These are phyloP conservation scores for Lecanoromycetidae sp. DNA, from an alignment of 2,329 filamentous ascomycete genomes.

Conservation along the genomic window DNA sequence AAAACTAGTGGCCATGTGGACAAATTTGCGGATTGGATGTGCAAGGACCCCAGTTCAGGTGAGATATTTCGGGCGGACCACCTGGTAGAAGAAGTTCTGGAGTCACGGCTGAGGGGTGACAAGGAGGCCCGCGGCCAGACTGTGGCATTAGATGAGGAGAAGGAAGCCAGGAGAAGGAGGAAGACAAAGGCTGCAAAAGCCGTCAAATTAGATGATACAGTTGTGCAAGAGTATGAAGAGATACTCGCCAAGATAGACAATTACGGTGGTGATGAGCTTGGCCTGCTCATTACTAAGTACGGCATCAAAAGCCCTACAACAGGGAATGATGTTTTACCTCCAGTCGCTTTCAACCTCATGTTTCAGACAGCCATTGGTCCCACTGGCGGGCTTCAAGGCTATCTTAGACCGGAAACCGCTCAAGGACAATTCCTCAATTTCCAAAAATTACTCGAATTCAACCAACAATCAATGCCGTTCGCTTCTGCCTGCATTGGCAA, in stretches of 20 bases:
- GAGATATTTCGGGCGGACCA: slow-evolving; percentile 95
- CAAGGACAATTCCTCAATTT: slow-evolving; percentile 99
- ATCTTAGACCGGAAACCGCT: slow-evolving; percentile 84
- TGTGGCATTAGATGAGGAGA: slow-evolving; percentile 53
- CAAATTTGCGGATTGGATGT: slow-evolving; percentile 98
- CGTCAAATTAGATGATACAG: slow-evolving; percentile 73
- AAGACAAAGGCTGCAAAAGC: slow-evolving; percentile 61
- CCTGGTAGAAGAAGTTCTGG: slow-evolving; percentile 87
- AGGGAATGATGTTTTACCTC: slow-evolving; percentile 61
- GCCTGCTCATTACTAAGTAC: slow-evolving; percentile 78
- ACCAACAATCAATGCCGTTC: slow-evolving; percentile 90
- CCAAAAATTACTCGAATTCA: slow-evolving; percentile 89
- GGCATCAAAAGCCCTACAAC: slow-evolving; percentile 81
- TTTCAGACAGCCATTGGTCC: slow-evolving; percentile 93
- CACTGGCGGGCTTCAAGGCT: slow-evolving; percentile 74
- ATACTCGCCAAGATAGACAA: slow-evolving; percentile 91
- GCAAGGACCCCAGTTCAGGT: slow-evolving; percentile 93
- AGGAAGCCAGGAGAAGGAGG: slow-evolving; percentile 87
- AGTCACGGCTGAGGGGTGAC: slow-evolving; percentile 74
- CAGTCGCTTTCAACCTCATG: slow-evolving; percentile 96
- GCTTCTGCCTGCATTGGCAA: slow-evolving; percentile 95
- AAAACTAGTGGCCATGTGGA: slow-evolving; percentile 96
- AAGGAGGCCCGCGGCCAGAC: slow-evolving; percentile 82
- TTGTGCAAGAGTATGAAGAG: slow-evolving; percentile 83
- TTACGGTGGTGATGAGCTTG: slow-evolving; percentile 77